Percentiles rank a stretch among this genome's conserved stretches.
These are phyloP conservation scores for Fusarium newnesense DNA, from an alignment of 2,329 filamentous ascomycete genomes.

Conservation along the genomic window DNA sequence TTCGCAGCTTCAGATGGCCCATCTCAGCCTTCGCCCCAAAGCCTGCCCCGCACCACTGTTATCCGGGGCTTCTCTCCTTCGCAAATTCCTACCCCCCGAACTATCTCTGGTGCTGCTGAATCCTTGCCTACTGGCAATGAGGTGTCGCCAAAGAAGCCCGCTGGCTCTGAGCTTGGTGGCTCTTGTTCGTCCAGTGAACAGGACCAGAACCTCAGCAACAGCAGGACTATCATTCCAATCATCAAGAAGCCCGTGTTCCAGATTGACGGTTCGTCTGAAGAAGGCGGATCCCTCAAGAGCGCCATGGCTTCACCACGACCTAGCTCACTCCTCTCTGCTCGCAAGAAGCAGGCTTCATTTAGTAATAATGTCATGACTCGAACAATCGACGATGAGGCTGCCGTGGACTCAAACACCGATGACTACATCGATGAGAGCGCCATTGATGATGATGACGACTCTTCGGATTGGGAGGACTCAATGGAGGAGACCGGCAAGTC, in stretches of 20 bases:
- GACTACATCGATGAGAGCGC: conserved; percentile 85
- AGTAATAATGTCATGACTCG: conserved; percentile 77
- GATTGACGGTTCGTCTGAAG: conserved; percentile 73
- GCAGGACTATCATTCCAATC: conserved; percentile 45
- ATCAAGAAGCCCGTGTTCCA: conserved; percentile 59
- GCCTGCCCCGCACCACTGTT: too few species aligned
- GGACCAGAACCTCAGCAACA: conserved; percentile 59
- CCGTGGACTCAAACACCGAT: conserved; percentile 68
- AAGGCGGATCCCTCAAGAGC: conserved; percentile 78
- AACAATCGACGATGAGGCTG: conserved; percentile 67
- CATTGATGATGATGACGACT: conserved; percentile 77
- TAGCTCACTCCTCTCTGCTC: conserved; percentile 53
- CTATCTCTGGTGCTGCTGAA: too few species aligned
- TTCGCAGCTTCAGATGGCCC: too few species aligned
- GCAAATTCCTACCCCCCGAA: too few species aligned
- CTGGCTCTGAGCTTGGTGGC: too few species aligned
- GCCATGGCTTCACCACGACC: conserved; percentile 58
- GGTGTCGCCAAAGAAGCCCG: too few species aligned
- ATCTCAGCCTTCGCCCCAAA: too few species aligned
- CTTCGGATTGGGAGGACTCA: conserved; percentile 71
- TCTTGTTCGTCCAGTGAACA: too few species aligned
- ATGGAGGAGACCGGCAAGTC: conserved; percentile 85
- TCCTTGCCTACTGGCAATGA: too few species aligned
- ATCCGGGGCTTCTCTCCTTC: too few species aligned
- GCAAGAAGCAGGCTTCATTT: conserved; percentile 85